phyloP scores from a whole-genome alignment of 192 early-diverging fungal genomes.

The Spinellus fusiger region DNA sequence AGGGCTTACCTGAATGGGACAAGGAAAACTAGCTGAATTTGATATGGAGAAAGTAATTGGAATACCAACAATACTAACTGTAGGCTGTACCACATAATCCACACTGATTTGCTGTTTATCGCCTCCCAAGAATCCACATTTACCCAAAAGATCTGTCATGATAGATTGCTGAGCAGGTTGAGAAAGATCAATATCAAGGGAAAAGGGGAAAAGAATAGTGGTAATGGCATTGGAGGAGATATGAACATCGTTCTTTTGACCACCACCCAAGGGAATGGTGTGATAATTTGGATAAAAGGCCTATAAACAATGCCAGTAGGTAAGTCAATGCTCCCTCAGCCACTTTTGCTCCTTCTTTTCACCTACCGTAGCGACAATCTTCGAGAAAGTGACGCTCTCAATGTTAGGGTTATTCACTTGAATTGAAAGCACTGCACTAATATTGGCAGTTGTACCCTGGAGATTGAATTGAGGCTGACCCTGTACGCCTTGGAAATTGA shows the following conservation, averaged over 20 bases:
- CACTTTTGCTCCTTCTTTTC: not conserved
- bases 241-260: constrained; percentile 30
- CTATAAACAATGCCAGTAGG: constrained; percentile 15
- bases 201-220: constrained; percentile 38
- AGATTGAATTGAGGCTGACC: constrained; percentile 6
- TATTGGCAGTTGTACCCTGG: constrained; percentile 16
- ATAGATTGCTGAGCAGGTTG: constrained; percentile 28
- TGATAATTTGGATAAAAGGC: constrained; percentile 40
- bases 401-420: constrained; percentile 41
- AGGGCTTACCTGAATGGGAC: constrained; percentile 32
- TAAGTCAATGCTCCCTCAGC: not conserved
- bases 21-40: constrained; percentile 25
- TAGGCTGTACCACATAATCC: constrained; percentile 16
- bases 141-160: constrained; percentile 30
- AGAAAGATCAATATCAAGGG: constrained; percentile 19
- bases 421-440: constrained; percentile 18
- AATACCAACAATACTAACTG: constrained; percentile 27
- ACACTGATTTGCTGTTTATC: constrained; percentile 10
- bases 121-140: constrained; percentile 33
- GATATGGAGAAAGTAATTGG: constrained; percentile 34
- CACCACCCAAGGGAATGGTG: constrained; percentile 37
- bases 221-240: constrained; percentile 32
- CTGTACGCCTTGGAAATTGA: constrained; percentile 18
- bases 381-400: constrained; percentile 37
- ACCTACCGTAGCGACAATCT: constrained; percentile 39